Evolutionary conservation across 2,329 filamentous ascomycete species (phyloP).

Genomic region (Colletotrichum sidae): DNA sequence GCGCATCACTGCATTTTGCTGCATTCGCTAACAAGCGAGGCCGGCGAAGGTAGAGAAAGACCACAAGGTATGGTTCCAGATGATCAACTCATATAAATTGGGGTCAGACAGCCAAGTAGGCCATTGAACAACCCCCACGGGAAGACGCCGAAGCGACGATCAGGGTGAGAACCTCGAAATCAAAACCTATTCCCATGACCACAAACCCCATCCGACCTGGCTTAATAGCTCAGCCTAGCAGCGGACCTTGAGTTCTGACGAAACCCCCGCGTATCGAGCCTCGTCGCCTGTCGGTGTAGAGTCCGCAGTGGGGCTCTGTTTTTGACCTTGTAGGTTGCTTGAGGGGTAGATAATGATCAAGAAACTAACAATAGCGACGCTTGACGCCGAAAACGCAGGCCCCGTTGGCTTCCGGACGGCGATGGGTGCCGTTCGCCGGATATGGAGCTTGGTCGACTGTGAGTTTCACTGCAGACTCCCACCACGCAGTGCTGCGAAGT

Average conservation of each 20-base stretch:
- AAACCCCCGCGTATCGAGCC: slow-evolving; percentile 30
- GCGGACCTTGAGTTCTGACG: slow-evolving; percentile 22
- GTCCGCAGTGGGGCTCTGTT: slow-evolving; percentile 21
- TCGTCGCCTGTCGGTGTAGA: slow-evolving; percentile 26
- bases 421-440: slow-evolving; percentile 12
- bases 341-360: slow-evolving; percentile 18
- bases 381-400: slow-evolving; percentile 27
- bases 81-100: too few relatives aligned
- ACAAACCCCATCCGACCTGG: neutral
- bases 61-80: neutral
- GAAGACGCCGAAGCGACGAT: slow-evolving; percentile 6
- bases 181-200: slow-evolving; percentile 28
- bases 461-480: slow-evolving; percentile 18
- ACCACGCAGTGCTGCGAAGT: slow-evolving; percentile 7
- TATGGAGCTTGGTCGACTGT: slow-evolving; percentile 1
- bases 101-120: too few relatives aligned
- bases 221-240: slow-evolving; percentile 2
- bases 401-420: slow-evolving; percentile 24
- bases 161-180: slow-evolving; percentile 4
- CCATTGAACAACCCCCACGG: slow-evolving; percentile 8
- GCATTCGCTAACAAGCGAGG: neutral
- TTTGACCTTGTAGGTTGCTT: neutral
- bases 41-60: too few relatives aligned
- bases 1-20: neutral
- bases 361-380: neutral